Evolutionary conservation across 768 basidiomycete genomes (phyloP), one percentile per base, ranked within the genome.

Genomic region (Pleurotus citrinopileatus): DNA sequence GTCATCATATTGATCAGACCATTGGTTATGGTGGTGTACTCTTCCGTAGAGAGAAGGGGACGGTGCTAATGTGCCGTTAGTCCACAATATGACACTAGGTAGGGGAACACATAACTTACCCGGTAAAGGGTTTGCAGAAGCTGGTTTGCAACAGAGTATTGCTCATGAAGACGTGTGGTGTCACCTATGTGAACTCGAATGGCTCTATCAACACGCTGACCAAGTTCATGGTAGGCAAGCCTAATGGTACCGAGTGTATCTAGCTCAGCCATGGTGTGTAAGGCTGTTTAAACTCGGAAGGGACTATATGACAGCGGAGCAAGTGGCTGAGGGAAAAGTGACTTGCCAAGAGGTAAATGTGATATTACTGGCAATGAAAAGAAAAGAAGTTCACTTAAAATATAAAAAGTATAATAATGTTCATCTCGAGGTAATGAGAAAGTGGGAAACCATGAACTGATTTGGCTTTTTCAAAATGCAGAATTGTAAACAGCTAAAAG

Each of bases 191-290:
- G 63, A 10, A 54, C 58, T 27, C 36, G 57, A 3, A 59, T 48
- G 17, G 53, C 57, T 15, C 26, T 26, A 22, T 46, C 52, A 15
- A 61, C 59, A 17, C 55, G 48, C 26, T 45, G 29, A 1, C 38
- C 40, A 15, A 60, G 61, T 17, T 56, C 55, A n/a, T 50, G 38
- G 38, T 55, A 63, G 8, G 59, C 60, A 13, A 54, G 32, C 2
- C 55, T 25, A 23, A 63, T 59, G 9, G 71, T 70, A 65, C 53
- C 51, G 17, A 45, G 53, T 22, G 36, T 40, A 19, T 40, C 38
- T 6, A 40, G 6, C 12, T 40, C 38, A n/a, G 38, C 8, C 38
- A 40, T 40, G 38, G 29, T n/a, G n/a, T n/a, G n/a, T n/a, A n/a
- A n/a, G 29, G 29, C 7, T 32, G 29, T 6, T 32, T 32, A 32